Conservation (phyloP, 352 stramenopile species). For the Thraustotheca clavata region DNA sequence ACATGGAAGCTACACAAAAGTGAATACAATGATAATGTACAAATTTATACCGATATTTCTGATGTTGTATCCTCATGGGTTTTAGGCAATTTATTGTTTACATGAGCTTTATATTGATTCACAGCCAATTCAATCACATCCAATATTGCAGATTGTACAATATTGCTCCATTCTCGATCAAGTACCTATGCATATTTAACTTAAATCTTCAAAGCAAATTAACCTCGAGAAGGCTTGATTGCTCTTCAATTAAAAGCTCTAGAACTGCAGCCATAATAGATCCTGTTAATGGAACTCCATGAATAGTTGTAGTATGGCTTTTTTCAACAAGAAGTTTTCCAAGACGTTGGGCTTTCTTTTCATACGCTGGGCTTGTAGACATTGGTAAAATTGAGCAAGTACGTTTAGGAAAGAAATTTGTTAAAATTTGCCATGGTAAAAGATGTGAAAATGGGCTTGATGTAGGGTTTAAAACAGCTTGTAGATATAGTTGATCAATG, state of each 20-base stretch:
- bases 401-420: slow-evolving; percentile 16
- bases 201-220: background rate
- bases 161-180: background rate
- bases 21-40: background rate
- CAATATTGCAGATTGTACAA: background rate
- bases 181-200: background rate
- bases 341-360: slow-evolving; percentile 9
- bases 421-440: slow-evolving; percentile 20
- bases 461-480: slow-evolving; percentile 9
- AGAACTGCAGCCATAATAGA: slow-evolving; percentile 1
- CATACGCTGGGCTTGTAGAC: slow-evolving; percentile 10
- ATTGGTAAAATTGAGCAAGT: background rate
- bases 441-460: slow-evolving; percentile 1
- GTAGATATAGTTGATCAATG: slow-evolving; percentile 15
- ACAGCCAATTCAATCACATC: background rate
- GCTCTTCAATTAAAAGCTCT: background rate
- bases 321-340: slow-evolving; percentile 7
- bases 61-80: background rate
- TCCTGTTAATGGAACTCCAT: slow-evolving; percentile 1
- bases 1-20: background rate
- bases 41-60: background rate
- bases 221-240: background rate
- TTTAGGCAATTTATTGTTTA: background rate
- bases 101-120: background rate
- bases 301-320: background rate